phyloP scores from a whole-genome alignment of 345 rosid genomes.

The Eucalyptus coolabah region DNA sequence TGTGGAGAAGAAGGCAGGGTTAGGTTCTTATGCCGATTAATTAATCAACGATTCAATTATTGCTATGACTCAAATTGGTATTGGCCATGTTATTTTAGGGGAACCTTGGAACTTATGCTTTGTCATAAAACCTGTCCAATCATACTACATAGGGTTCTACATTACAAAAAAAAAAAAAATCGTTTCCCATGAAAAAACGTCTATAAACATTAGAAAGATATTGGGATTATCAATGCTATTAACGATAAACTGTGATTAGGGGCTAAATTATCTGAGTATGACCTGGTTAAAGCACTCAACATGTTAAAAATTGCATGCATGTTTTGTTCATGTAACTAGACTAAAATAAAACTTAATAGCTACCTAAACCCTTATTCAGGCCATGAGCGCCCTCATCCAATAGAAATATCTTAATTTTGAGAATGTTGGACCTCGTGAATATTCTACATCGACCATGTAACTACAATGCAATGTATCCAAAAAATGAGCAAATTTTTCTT shows the following conservation, averaged over 20 bases:
- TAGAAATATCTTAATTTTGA: neutral
- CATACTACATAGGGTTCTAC: neutral
- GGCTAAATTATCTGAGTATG: neutral
- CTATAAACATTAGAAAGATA: neutral
- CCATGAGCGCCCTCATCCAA: neutral
- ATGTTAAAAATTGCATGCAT: neutral
- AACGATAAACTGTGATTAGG: neutral
- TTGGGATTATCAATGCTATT: neutral
- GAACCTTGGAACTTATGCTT: neutral
- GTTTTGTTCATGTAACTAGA: neutral
- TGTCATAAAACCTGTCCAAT: neutral
- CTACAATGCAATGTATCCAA: neutral
- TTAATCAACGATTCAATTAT: neutral
- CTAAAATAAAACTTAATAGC: neutral
- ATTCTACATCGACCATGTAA: neutral
- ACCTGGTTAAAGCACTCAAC: neutral
- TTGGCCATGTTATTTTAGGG: neutral
- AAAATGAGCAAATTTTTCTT: neutral
- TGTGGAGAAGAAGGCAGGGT: neutral
- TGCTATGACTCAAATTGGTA: neutral
- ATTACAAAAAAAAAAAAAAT: neutral
- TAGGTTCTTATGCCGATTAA: neutral
- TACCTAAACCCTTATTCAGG: neutral
- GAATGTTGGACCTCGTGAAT: neutral
- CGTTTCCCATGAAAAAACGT: neutral